Evolutionary conservation across 208 protist genomes (phyloP).

Genomic region (Phytomonas serpens): DNA sequence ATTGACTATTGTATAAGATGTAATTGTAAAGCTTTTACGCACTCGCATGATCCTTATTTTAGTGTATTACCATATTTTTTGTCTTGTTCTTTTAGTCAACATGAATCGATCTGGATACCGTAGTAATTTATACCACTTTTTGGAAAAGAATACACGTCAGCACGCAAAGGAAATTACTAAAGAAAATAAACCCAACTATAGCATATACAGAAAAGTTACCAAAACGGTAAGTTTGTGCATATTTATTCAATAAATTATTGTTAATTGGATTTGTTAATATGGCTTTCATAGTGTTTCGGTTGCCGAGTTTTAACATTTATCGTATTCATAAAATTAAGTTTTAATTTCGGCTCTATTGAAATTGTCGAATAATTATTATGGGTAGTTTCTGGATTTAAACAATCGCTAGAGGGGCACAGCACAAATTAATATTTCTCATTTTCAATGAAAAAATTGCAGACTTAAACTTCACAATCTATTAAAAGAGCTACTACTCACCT

Average conservation of each 20-base stretch:
- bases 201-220: not conserved
- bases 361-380: not conserved
- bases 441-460: constrained; percentile 6
- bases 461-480: constrained; percentile 12
- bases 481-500: constrained; percentile 5
- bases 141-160: too few relatives aligned
- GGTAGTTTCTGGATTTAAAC: not conserved
- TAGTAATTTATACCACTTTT: too few relatives aligned
- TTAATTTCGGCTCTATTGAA: not conserved
- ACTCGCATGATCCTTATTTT: not conserved
- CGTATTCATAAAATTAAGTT: not conserved
- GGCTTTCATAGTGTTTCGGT: not conserved
- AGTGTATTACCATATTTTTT: not conserved
- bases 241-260: not conserved
- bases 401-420: not conserved
- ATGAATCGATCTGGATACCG: constrained; percentile 5
- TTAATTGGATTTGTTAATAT: not conserved
- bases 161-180: too few relatives aligned
- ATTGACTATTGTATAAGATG: not conserved
- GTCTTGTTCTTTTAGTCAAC: not conserved
- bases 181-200: not conserved
- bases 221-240: not conserved
- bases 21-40: not conserved
- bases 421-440: not conserved
- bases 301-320: not conserved